Base-by-base conservation (phyloP, 1,284 basidiomycete genomes). In the Microbotryum lychnidis-dioicae region DNA sequence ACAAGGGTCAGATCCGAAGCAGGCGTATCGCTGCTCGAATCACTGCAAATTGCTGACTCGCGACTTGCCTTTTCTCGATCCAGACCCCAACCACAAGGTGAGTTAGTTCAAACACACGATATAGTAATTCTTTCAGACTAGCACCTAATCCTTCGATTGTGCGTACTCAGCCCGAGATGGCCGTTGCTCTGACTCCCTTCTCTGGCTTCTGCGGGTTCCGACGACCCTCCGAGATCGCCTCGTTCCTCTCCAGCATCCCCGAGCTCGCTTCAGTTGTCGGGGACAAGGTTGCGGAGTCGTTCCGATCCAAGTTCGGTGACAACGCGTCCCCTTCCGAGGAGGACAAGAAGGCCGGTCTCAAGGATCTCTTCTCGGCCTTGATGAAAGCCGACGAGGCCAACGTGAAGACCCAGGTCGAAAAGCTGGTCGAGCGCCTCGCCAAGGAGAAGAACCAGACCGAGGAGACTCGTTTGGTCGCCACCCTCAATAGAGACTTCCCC, bases 101-200 rank as follows among this genome's bases (percentile, higher is more conserved):
- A 45, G 67, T 46, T 18, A 9, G 5, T 18, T 12, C 1, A 23
- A 16, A 8, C 12, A 6, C 6, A 18, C 14, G 37, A 12, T 10
- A 42, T 42, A 16, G 31, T 2, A 31, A 48, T n/a, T n/a, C 2
- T 42, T 27, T 50, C 21, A 23, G 9, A 29, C 49, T 29, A 21
- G 18, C 10, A 21, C 44, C 54, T 10, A 31, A 33, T n/a, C 14
- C 2, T 14, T 3, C 18, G 9, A 5, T 42, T 2, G 1, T 1
- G n/a, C n/a, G 9, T 69, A 3, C 14, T 31, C 67, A 81, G 77
- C 96, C 96, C 4, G 96, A 99, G 75, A 96, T 99, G 91, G 92
- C 93, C 14, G 83, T 98, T 56, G 96, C 96, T 1, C 77, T 99
- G 59, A 93, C 92, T 0, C 83, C 86, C 8, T 98, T 98, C 79